Evolutionary conservation across 2,329 filamentous ascomycete genomes (phyloP).

Genomic region (Cryphonectria parasitica): DNA sequence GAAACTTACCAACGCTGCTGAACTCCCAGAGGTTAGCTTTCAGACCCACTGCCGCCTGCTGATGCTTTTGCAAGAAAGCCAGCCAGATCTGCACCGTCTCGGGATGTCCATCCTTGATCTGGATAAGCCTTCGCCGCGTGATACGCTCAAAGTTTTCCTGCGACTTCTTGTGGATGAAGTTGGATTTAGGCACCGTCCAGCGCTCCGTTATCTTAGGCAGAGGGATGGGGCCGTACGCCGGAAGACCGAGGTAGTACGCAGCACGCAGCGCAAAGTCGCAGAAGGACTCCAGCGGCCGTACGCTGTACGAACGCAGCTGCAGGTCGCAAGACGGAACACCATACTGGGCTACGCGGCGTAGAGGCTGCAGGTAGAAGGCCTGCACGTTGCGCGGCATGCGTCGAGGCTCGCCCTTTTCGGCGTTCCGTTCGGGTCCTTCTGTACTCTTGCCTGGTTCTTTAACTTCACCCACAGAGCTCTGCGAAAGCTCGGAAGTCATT

Average conservation of each 20-base stretch:
- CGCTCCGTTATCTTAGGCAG: slow-evolving; percentile 85
- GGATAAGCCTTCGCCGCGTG: slow-evolving; percentile 82
- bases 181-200: slow-evolving; percentile 88
- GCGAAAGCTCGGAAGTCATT: background rate
- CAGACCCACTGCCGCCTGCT: slow-evolving; percentile 96
- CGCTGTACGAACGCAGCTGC: slow-evolving; percentile 87
- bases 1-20: slow-evolving; percentile 66
- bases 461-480: background rate
- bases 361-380: slow-evolving; percentile 82
- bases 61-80: slow-evolving; percentile 87
- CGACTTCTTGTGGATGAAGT: slow-evolving; percentile 95
- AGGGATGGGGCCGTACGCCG: slow-evolving; percentile 82
- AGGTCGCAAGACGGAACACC: slow-evolving; percentile 87
- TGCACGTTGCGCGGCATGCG: slow-evolving; percentile 80
- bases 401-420: slow-evolving; percentile 31
- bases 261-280: slow-evolving; percentile 92
- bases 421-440: slow-evolving; percentile 5
- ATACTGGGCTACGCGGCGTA: slow-evolving; percentile 74
- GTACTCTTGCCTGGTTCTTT: background rate
- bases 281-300: slow-evolving; percentile 92
- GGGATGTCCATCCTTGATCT: slow-evolving; percentile 89
- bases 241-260: slow-evolving; percentile 89
- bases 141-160: slow-evolving; percentile 98
- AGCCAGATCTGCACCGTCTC: slow-evolving; percentile 91
- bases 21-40: slow-evolving; percentile 98